A percentile compares a stretch with the other conserved stretches of the same genome.
Conservation (phyloP, 2,329 filamentous ascomycete genomes). For the Zasmidium angulare region DNA sequence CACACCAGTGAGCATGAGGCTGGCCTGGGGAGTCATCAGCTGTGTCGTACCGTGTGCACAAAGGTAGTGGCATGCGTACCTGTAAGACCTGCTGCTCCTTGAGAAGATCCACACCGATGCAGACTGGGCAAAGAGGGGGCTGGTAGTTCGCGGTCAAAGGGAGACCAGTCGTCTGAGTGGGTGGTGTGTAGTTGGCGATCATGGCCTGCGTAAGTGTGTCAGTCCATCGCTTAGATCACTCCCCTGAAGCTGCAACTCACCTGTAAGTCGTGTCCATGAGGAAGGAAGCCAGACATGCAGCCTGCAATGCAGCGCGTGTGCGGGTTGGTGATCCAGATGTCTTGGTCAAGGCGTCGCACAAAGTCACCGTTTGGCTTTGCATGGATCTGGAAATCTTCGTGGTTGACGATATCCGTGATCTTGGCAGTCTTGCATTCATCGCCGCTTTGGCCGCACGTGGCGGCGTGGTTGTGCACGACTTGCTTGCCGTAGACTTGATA, state of each 20-base stretch:
- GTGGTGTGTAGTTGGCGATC: slow-evolving; percentile 22
- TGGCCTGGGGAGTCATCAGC: slow-evolving; percentile 4
- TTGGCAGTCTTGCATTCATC: slow-evolving; percentile 9
- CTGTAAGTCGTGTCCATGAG: not conserved
- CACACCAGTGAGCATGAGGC: slow-evolving; percentile 7
- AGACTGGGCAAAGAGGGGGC: slow-evolving; percentile 28
- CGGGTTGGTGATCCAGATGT: slow-evolving; percentile 10
- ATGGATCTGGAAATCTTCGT: slow-evolving; percentile 11
- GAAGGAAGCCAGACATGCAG: slow-evolving; percentile 27
- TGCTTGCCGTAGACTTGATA: slow-evolving; percentile 26
- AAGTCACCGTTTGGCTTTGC: slow-evolving; percentile 21
- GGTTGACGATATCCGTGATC: slow-evolving; percentile 14
- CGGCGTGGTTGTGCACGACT: slow-evolving; percentile 8
- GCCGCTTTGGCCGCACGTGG: not conserved
- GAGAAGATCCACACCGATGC: slow-evolving; percentile 25
- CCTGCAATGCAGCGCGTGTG: slow-evolving; percentile 14
- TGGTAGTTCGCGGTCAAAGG: slow-evolving; percentile 11
- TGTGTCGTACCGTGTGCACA: not conserved
- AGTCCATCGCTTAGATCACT: too few relatives aligned
- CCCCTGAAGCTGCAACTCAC: too few relatives aligned
- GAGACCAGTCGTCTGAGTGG: slow-evolving; percentile 5
- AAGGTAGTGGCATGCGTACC: not conserved
- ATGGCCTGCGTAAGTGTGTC: slow-evolving; percentile 11
- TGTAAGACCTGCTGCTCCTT: slow-evolving; percentile 25
- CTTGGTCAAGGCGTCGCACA: slow-evolving; percentile 16